Conservation (phyloP, 1,284 basidiomycete species). For the Cryptococcus sp. region DNA sequence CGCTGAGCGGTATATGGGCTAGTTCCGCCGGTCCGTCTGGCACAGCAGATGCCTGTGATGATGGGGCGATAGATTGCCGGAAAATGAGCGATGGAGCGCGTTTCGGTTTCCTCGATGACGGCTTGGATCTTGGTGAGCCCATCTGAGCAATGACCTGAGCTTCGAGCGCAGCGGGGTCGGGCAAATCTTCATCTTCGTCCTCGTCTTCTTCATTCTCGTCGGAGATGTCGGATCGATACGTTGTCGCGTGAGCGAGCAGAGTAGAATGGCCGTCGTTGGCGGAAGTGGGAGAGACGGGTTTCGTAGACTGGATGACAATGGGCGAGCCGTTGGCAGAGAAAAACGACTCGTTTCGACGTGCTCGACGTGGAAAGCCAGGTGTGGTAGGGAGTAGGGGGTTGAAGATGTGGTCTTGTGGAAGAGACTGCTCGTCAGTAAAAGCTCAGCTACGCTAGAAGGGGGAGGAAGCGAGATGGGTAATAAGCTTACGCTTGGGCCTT, state of each 20-base stretch:
- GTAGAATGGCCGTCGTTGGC: too few species aligned
- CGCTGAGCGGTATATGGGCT: constrained; percentile 18
- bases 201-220: constrained; percentile 9
- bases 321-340: constrained; percentile 33
- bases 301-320: constrained; percentile 13
- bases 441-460: neutral
- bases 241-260: neutral
- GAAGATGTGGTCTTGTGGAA: constrained; percentile 43
- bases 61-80: constrained; percentile 23
- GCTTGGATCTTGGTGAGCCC: constrained; percentile 4
- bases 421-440: constrained; percentile 14
- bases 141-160: constrained; percentile 18
- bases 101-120: constrained; percentile 10
- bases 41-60: neutral
- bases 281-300: neutral
- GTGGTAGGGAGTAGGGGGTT: constrained; percentile 38
- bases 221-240: neutral
- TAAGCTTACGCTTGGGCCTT: neutral
- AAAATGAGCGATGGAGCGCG: constrained; percentile 35
- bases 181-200: constrained; percentile 31
- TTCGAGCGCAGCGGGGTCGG: constrained; percentile 39
- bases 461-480: neutral
- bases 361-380: constrained; percentile 26
- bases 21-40: neutral
- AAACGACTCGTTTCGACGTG: constrained; percentile 29